These are phyloP conservation scores for Adansonia grandidieri DNA, from an alignment of 441 rosid species.

Conservation along the genomic window DNA sequence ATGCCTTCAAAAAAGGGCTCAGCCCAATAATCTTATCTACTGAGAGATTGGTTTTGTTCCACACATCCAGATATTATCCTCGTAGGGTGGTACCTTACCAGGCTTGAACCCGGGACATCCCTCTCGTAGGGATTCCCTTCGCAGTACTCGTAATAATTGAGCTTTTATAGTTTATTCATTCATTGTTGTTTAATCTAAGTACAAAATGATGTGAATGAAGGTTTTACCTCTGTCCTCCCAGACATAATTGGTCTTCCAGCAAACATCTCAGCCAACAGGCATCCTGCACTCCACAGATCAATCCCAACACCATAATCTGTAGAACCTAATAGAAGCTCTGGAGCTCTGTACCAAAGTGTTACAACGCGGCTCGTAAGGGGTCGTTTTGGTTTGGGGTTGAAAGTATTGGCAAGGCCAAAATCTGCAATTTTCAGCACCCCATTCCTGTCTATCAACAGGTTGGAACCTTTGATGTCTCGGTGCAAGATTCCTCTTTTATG, in stretches of 20 bases:
- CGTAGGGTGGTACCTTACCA: too few relatives aligned
- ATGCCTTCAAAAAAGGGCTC: not conserved
- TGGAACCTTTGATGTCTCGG: slow-evolving; percentile 82
- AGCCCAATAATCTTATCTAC: too few relatives aligned
- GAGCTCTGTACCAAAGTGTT: slow-evolving; percentile 91
- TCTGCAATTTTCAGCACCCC: slow-evolving; percentile 80
- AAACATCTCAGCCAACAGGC: slow-evolving; percentile 81
- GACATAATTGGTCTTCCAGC: slow-evolving; percentile 81
- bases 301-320: slow-evolving; percentile 82
- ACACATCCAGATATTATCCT: too few relatives aligned
- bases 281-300: slow-evolving; percentile 92
- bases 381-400: slow-evolving; percentile 49
- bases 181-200: not conserved
- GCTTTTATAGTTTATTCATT: not conserved
- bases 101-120: too few relatives aligned
- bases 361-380: slow-evolving; percentile 83
- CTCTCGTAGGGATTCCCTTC: too few relatives aligned
- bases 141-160: too few relatives aligned
- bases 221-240: slow-evolving; percentile 84
- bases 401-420: slow-evolving; percentile 77
- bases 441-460: slow-evolving; percentile 63
- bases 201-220: not conserved
- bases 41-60: too few relatives aligned
- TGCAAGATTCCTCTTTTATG: slow-evolving; percentile 83
- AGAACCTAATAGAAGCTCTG: slow-evolving; percentile 74